Conservation (phyloP, 306 rosid species). For the Vachellia collinsii region DNA sequence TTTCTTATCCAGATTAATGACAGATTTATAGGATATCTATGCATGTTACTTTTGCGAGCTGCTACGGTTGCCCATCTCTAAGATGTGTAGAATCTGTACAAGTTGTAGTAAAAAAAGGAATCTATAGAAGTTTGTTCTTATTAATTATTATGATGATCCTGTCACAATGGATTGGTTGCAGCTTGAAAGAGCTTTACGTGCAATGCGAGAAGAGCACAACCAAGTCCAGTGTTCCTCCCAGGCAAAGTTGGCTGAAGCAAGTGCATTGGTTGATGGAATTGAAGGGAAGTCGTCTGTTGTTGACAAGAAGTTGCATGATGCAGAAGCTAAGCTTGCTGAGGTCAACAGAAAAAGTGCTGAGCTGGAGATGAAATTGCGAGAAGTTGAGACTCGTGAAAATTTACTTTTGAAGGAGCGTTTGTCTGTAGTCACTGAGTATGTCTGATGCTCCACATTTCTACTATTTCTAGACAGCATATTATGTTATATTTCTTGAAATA, state of each 20-base stretch:
- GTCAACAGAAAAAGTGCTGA: slow-evolving; percentile 67
- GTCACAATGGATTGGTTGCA: slow-evolving; percentile 42
- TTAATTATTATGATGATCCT: slow-evolving; percentile 23
- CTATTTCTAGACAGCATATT: slow-evolving; percentile 21
- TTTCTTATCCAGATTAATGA: slow-evolving; percentile 29
- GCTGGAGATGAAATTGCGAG: slow-evolving; percentile 75
- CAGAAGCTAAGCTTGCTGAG: slow-evolving; percentile 81
- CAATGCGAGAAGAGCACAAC: slow-evolving; percentile 58
- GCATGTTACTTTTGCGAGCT: slow-evolving; percentile 4
- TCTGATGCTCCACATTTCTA: slow-evolving; percentile 2
- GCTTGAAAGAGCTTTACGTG: slow-evolving; percentile 80
- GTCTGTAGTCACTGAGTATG: slow-evolving; percentile 75
- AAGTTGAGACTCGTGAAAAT: slow-evolving; percentile 74
- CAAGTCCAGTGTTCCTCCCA: slow-evolving; percentile 56
- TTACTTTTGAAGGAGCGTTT: slow-evolving; percentile 69
- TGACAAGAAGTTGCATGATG: slow-evolving; percentile 68
- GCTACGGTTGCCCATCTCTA: slow-evolving; percentile 16
- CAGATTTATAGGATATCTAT: not conserved
- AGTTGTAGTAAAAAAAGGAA: not conserved
- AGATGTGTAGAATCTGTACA: slow-evolving; percentile 8
- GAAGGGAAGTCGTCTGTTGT: slow-evolving; percentile 72
- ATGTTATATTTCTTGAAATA: slow-evolving; percentile 16
- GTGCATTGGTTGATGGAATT: slow-evolving; percentile 66
- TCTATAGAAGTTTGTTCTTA: slow-evolving; percentile 24
- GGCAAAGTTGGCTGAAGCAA: slow-evolving; percentile 70